Evolutionary conservation across 345 rosid species (phyloP), one percentile per base, ranked within the genome.

Genomic region (Kernera saxatilis): DNA sequence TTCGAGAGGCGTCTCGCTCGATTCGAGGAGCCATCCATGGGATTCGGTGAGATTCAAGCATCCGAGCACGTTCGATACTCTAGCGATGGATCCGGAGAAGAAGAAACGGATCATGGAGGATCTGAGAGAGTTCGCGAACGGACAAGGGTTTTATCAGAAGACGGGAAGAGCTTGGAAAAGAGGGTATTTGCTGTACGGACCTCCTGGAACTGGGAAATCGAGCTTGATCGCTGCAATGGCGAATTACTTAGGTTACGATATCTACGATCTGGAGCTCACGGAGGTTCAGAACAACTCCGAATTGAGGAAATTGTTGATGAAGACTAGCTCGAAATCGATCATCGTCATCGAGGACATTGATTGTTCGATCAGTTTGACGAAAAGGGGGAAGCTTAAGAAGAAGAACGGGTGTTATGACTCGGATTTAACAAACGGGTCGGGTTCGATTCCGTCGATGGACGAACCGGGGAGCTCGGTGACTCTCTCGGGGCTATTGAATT

Each of bases 171-270:
- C 98, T 46, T 93, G 98, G 98, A 93, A 93, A 62, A 65, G 98
- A 57, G 98, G 97, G 0, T 93, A 93, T 64, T 73, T 91, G 71
- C 79, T 93, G 4, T 91, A 90, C 67, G 98, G 97, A 14, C 96
- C 98, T 0, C 98, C 98, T 0, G 97, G 98, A n/a, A 93, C 98
- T 0, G 97, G 97, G 8, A 93, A 93, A 61, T 93, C 98, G 14
- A 90, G 97, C 59, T 85, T 93, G 94, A 93, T 93, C 18, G 98
- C 98, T 15, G 97, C 98, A 27, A 89, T 93, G 98, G 98, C 98
- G 5, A 93, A 93, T 52, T 80, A 64, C 57, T 84, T 93, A 1
- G 87, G 91, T 6, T 93, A 91, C 48, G 98, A 93, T 73, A 93
- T 93, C 13, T 93, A 88, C 41, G 98, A 93, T 72, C 92, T 93